Evolutionary conservation across 2,329 filamentous ascomycete species (phyloP).

Genomic region (Pyricularia pennisetigena): DNA sequence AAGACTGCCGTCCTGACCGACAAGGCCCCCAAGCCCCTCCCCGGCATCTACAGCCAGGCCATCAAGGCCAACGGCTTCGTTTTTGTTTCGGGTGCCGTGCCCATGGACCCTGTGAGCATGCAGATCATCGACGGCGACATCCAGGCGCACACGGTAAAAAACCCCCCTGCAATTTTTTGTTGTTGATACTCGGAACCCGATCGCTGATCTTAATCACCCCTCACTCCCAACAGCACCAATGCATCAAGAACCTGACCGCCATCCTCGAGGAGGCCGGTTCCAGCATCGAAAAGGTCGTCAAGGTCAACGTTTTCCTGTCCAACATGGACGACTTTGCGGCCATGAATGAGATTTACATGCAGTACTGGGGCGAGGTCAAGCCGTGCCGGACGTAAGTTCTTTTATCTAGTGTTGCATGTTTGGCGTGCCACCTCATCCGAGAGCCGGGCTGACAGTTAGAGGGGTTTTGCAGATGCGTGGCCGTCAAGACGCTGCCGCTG

Average conservation of each 20-base stretch:
- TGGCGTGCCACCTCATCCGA: conserved; percentile 7
- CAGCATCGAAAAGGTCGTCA: conserved; percentile 55
- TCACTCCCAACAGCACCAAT: conserved; percentile 34
- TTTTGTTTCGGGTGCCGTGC: conserved; percentile 64
- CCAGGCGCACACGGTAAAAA: conserved; percentile 48
- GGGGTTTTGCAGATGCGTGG: conserved; percentile 15
- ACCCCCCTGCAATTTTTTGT: not conserved
- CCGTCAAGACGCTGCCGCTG: conserved; percentile 23
- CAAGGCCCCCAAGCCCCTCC: conserved; percentile 29
- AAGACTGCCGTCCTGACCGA: conserved; percentile 27
- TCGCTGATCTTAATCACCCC: not conserved
- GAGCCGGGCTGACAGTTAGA: not conserved
- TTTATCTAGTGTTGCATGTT: not conserved
- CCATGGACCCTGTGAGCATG: conserved; percentile 49
- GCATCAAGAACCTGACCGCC: conserved; percentile 61
- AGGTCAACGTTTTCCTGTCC: conserved; percentile 63
- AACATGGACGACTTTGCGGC: conserved; percentile 65
- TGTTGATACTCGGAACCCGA: too few species aligned
- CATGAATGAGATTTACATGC: conserved; percentile 65
- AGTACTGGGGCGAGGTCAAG: conserved; percentile 51
- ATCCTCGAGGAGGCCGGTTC: conserved; percentile 61
- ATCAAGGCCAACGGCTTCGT: conserved; percentile 59
- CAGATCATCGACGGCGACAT: conserved; percentile 51
- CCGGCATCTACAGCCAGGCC: conserved; percentile 37
- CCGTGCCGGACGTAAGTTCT: conserved; percentile 30